A percentile compares a stretch with the other conserved stretches of the same genome.
Evolutionary conservation across 1,284 basidiomycete species (phyloP).

Genomic region (Stygiomarasmius scandens): DNA sequence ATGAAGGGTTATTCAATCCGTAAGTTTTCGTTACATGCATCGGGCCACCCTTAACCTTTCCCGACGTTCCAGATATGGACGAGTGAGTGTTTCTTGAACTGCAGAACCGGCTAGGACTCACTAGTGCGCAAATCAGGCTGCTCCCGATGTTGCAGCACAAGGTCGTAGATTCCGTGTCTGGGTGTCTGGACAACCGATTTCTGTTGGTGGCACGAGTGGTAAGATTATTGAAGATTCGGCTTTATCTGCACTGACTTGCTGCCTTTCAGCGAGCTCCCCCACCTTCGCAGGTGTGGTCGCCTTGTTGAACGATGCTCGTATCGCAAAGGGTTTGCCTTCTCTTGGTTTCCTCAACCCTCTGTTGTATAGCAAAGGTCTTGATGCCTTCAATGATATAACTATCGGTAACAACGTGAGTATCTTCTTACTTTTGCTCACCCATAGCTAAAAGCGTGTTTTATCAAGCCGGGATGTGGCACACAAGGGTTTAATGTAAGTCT

Average conservation of each 20-base stretch:
- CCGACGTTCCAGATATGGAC: neutral
- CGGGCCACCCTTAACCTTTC: conserved; percentile 16
- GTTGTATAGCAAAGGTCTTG: conserved; percentile 45
- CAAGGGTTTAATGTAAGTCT: conserved; percentile 16
- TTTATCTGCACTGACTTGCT: neutral
- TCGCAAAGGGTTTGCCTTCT: conserved; percentile 44
- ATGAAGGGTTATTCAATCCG: conserved; percentile 55
- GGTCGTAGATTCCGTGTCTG: conserved; percentile 49
- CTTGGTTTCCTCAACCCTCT: conserved; percentile 68
- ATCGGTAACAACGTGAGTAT: conserved; percentile 42
- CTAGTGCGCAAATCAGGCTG: conserved; percentile 33
- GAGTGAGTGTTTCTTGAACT: conserved; percentile 15
- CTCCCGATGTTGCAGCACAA: conserved; percentile 66
- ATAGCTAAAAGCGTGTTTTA: too few species aligned
- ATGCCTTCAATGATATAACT: conserved; percentile 60
- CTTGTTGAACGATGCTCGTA: conserved; percentile 63
- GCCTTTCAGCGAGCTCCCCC: conserved; percentile 58
- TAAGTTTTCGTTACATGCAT: conserved; percentile 19
- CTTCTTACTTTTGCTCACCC: too few species aligned
- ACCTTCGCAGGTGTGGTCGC: conserved; percentile 55
- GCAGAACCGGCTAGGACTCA: conserved; percentile 1
- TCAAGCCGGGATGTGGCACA: conserved; percentile 55
- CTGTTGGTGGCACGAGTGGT: conserved; percentile 44
- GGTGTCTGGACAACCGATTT: conserved; percentile 33
- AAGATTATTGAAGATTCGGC: too few species aligned